Conservation (phyloP, 495 filamentous ascomycete species). For the Clavariopsis aquatica region DNA sequence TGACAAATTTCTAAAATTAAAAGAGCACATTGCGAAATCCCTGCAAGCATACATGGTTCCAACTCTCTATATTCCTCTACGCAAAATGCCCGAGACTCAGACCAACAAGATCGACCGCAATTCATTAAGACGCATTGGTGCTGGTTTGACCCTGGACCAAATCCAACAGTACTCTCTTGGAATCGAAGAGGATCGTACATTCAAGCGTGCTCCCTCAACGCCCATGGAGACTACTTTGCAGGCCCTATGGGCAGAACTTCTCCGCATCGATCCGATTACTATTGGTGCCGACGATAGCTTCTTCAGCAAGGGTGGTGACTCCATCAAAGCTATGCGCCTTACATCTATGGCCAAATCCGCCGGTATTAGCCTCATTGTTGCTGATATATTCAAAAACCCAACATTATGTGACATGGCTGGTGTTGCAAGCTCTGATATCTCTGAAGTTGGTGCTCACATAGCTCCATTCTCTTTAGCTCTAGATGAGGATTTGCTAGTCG, state of each 20-base stretch:
- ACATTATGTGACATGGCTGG: constrained; percentile 18
- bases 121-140: constrained; percentile 39
- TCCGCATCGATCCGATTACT: constrained; percentile 14
- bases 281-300: constrained; percentile 30
- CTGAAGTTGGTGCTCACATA: neutral
- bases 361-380: constrained; percentile 22
- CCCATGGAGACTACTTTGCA: constrained; percentile 16
- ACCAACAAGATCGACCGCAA: constrained; percentile 32
- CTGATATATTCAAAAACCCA: constrained; percentile 30
- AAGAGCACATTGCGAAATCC: constrained; percentile 10
- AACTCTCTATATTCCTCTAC: constrained; percentile 21
- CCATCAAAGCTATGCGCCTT: constrained; percentile 31
- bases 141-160: constrained; percentile 46
- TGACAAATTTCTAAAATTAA: constrained; percentile 20
- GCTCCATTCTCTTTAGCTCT: constrained; percentile 19
- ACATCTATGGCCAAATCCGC: constrained; percentile 11
- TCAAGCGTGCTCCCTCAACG: constrained; percentile 26
- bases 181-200: constrained; percentile 3
- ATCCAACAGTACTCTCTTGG: constrained; percentile 15
- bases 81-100: constrained; percentile 15
- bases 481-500: constrained; percentile 6
- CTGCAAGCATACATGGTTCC: constrained; percentile 35
- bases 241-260: constrained; percentile 24
- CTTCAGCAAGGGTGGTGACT: constrained; percentile 33
- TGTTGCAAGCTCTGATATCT: neutral